These are phyloP conservation scores for Termitomyces sp. DNA, from an alignment of 768 basidiomycete species.

Conservation along the genomic window DNA sequence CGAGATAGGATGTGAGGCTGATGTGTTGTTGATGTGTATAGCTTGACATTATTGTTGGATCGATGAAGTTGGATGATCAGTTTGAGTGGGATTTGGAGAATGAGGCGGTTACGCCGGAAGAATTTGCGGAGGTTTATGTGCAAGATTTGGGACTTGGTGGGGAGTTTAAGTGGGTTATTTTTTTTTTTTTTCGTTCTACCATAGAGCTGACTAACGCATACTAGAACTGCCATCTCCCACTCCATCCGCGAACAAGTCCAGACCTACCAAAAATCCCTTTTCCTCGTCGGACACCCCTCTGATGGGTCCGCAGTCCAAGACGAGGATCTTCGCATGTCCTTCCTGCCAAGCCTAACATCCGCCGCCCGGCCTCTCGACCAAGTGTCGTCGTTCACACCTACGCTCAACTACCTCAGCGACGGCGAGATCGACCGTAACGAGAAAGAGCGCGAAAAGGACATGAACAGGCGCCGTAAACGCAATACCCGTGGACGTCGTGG, in stretches of 20 bases:
- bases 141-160: slow-evolving; percentile 86
- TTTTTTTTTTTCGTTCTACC: background rate
- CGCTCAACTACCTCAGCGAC: slow-evolving; percentile 86
- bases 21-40: slow-evolving; percentile 30
- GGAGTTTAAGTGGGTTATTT: slow-evolving; percentile 78
- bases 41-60: slow-evolving; percentile 95
- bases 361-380: slow-evolving; percentile 76
- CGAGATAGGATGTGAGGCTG: too few species aligned
- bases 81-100: slow-evolving; percentile 98
- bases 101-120: slow-evolving; percentile 78
- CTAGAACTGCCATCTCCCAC: slow-evolving; percentile 91
- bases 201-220: background rate
- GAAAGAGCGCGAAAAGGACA: slow-evolving; percentile 75
- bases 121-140: slow-evolving; percentile 85
- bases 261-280: slow-evolving; percentile 49
- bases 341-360: slow-evolving; percentile 77
- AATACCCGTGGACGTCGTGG: slow-evolving; percentile 82
- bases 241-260: slow-evolving; percentile 43
- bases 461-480: slow-evolving; percentile 80
- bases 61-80: slow-evolving; percentile 91
- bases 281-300: slow-evolving; percentile 85
- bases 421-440: slow-evolving; percentile 45
- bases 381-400: slow-evolving; percentile 67
- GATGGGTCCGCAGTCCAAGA: slow-evolving; percentile 80
- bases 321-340: slow-evolving; percentile 87